Conservation (phyloP, 208 protist species). For the Trypanosoma scelopori region DNA sequence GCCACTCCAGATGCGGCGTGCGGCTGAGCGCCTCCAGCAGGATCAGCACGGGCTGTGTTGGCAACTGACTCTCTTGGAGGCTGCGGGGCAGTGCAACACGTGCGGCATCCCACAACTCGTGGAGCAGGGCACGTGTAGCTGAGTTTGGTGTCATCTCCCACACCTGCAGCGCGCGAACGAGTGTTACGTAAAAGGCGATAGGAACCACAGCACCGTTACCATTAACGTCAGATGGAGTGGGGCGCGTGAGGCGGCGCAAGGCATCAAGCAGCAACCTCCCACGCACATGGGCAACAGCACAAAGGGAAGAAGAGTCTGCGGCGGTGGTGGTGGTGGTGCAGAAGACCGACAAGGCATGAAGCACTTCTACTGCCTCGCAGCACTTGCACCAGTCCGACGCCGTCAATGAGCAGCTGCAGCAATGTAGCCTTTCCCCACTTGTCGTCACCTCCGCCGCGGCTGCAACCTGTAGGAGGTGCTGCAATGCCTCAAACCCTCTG, state of each 20-base stretch:
- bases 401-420: not conserved
- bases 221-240: not conserved
- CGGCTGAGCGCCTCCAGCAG: conserved; percentile 3
- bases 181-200: conserved; percentile 13
- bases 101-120: conserved; percentile 11
- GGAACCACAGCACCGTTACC: not conserved
- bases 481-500: not conserved
- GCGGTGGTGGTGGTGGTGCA: not conserved
- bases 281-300: not conserved
- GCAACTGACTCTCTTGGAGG: conserved; percentile 1
- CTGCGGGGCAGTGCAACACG: conserved; percentile 5
- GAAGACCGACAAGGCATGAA: not conserved
- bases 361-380: conserved; percentile 17
- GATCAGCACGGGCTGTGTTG: not conserved
- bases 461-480: not conserved
- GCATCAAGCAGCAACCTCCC: conserved; percentile 2
- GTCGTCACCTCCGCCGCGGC: not conserved
- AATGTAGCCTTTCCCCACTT: not conserved
- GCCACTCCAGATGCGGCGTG: not conserved
- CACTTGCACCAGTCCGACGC: conserved; percentile 17
- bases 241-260: not conserved
- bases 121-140: not conserved
- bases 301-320: not conserved
- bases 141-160: not conserved
- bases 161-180: conserved; percentile 10